Base-by-base conservation (phyloP, 2,329 filamentous ascomycete genomes). In the Neonectria magnoliae region DNA sequence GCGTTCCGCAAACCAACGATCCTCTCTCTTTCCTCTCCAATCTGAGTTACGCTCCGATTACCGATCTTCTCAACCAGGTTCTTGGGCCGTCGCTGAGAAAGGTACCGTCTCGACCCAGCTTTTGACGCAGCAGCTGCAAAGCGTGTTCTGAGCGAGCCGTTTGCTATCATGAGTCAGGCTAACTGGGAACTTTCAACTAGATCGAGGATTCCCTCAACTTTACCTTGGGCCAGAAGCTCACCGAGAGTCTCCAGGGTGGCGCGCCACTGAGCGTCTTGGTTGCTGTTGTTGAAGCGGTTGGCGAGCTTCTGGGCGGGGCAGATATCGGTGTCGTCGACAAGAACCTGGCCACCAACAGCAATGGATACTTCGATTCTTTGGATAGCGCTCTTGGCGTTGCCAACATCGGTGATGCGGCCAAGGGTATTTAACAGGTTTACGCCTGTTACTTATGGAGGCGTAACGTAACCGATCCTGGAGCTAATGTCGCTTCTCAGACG, bases 181-280 rank as follows among this genome's bases (percentile, higher is more conserved):
- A 18, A 41, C n/a, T n/a, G 4, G 25, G 25, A 38, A 3, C 9
- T 42, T 5, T 13, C 4, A 25, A 5, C 20, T n/a, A 62, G 60
- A 31, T 62, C 33, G 60, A 62, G 22, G 60, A 58, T 48, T 55
- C 60, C 25, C 54, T 62, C 18, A 58, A 58, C 38, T 58, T 58
- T 16, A 58, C 60, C 22, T 14, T 58, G 38, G 50, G 54, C 5
- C 60, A 62, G 29, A 62, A 53, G 47, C 60, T 62, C 22, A 52
- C 60, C 8, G 60, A 51, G 9, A 22, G 27, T 47, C 18, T 62
- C 18, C 31, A 53, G 10, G 45, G 53, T 10, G 36, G 50, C 10
- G 60, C 60, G 6, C 60, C 60, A 3, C 54, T 62, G 13, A 62
- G 54, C 29, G 60, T 62, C 29, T 6, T 58, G 25, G 60, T 62